phyloP scores from a whole-genome alignment of 208 protist genomes.

The Porcisia deanei region DNA sequence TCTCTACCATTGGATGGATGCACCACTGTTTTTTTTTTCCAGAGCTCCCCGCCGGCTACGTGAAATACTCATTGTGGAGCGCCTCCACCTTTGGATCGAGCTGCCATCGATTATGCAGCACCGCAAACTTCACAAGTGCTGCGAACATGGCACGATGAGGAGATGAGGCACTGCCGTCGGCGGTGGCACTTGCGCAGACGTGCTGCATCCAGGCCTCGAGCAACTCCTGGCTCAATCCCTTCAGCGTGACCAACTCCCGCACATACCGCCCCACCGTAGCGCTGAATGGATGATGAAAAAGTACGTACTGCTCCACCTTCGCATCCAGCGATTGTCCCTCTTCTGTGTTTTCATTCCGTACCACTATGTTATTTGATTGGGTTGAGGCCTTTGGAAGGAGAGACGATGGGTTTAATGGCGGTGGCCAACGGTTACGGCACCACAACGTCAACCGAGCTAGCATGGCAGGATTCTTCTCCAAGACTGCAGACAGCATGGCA shows the following conservation, averaged over 20 bases:
- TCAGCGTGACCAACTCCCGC: slow-evolving; percentile 44
- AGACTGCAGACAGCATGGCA: slow-evolving; percentile 13
- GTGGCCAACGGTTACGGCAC: slow-evolving; percentile 24
- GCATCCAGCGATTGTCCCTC: slow-evolving; percentile 9
- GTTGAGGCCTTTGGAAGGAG: not conserved
- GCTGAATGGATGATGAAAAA: slow-evolving; percentile 41
- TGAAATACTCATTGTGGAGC: slow-evolving; percentile 17
- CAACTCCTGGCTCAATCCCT: slow-evolving; percentile 29
- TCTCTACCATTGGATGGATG: not conserved
- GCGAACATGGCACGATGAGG: slow-evolving; percentile 35
- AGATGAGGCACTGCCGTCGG: not conserved
- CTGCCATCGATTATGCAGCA: slow-evolving; percentile 33
- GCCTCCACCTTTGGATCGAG: slow-evolving; percentile 20
- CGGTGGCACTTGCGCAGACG: slow-evolving; percentile 5
- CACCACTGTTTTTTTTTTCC: not conserved
- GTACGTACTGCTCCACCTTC: slow-evolving; percentile 33
- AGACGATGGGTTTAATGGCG: not conserved
- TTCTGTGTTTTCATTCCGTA: not conserved
- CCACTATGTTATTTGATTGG: no score
- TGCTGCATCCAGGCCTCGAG: slow-evolving; percentile 48
- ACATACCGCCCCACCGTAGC: slow-evolving; percentile 56
- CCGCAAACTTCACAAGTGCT: slow-evolving; percentile 50
- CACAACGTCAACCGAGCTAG: slow-evolving; percentile 49
- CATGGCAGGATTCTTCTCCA: slow-evolving; percentile 49
- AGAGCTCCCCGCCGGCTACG: not conserved